phyloP scores from a whole-genome alignment of 257 asterid genomes.

The Solanum verrucosum region DNA sequence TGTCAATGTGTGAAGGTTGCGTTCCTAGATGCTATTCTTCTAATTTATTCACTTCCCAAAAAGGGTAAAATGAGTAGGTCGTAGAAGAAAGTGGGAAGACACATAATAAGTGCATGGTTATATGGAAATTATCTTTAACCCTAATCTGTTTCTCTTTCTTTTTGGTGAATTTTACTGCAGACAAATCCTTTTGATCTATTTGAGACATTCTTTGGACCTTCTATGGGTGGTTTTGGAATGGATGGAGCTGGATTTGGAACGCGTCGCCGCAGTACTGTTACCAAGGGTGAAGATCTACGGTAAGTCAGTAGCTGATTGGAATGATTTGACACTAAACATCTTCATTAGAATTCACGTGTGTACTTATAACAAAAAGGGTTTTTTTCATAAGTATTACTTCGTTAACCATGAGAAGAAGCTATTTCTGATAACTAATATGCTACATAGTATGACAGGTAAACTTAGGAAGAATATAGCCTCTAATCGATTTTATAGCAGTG shows the following conservation, averaged over 20 bases:
- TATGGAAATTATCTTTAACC: background rate
- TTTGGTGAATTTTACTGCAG: slow-evolving; percentile 28
- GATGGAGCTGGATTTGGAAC: slow-evolving; percentile 53
- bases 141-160: background rate
- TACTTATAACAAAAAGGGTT: background rate
- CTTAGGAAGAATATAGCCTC: background rate
- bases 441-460: background rate
- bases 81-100: background rate
- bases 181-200: slow-evolving; percentile 96
- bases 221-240: slow-evolving; percentile 83
- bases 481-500: background rate
- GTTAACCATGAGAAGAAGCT: background rate
- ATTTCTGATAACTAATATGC: background rate
- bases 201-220: slow-evolving; percentile 95
- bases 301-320: slow-evolving; percentile 33
- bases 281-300: slow-evolving; percentile 99
- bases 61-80: background rate
- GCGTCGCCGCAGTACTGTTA: slow-evolving; percentile 66
- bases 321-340: background rate
- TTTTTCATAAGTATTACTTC: background rate
- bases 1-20: background rate
- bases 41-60: background rate
- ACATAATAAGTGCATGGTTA: background rate
- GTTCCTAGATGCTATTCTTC: background rate
- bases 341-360: background rate